Percentiles rank a stretch among this genome's conserved stretches.
These are phyloP conservation scores for Teratosphaeria nubilosa DNA, from an alignment of 2,329 filamentous ascomycete genomes.

Conservation along the genomic window DNA sequence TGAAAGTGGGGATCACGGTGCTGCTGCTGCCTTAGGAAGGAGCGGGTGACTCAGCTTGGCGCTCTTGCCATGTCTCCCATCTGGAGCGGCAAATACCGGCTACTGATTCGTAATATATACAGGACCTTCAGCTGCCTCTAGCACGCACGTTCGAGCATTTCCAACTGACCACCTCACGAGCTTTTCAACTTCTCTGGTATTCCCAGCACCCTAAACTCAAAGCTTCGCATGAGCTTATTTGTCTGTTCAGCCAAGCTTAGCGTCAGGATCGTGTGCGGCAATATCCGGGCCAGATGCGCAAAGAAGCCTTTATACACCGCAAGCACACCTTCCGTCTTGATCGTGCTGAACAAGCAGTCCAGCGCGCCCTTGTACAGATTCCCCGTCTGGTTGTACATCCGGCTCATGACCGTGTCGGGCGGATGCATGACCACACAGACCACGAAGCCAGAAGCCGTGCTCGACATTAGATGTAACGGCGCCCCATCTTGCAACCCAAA, in stretches of 20 bases:
- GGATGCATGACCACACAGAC: constrained; percentile 98
- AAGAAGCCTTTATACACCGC: constrained; percentile 98
- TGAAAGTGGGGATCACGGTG: not conserved
- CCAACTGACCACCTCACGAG: not conserved
- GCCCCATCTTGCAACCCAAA: constrained; percentile 85
- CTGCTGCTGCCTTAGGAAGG: not conserved
- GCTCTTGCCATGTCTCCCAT: not conserved
- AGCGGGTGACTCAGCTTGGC: not conserved
- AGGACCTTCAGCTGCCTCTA: not conserved
- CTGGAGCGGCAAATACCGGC: not conserved
- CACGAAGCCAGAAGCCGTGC: constrained; percentile 83
- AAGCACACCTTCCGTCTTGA: constrained; percentile 80
- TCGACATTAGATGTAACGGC: constrained; percentile 78
- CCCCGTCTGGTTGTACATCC: constrained; percentile 97
- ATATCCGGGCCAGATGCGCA: constrained; percentile 83
- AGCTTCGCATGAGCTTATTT: constrained; percentile 75
- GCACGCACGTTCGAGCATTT: not conserved
- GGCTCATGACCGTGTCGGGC: constrained; percentile 97
- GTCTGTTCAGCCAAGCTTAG: constrained; percentile 93
- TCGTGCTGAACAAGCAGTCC: constrained; percentile 83
- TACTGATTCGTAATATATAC: not conserved
- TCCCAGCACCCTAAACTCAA: constrained; percentile 51
- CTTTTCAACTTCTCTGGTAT: constrained; percentile 7
- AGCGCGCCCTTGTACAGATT: constrained; percentile 92
- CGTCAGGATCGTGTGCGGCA: constrained; percentile 78